phyloP scores from a whole-genome alignment of 1,284 basidiomycete genomes.

The Leccinum olivaceoglutinosum region DNA sequence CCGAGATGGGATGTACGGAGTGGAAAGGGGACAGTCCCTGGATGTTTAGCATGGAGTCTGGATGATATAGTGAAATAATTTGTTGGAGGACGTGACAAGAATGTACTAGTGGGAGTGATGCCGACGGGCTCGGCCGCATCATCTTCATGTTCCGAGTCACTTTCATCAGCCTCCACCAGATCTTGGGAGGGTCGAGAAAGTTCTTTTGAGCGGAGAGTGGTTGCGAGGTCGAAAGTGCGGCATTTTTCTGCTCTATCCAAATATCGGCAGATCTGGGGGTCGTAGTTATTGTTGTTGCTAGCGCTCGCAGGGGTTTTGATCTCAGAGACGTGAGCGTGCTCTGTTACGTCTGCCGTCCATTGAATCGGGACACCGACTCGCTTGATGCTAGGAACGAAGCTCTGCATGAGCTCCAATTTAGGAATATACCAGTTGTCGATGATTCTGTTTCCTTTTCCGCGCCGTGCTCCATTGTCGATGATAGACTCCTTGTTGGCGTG shows the following conservation, averaged over 20 bases:
- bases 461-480: neutral
- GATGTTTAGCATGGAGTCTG: neutral
- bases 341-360: neutral
- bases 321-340: neutral
- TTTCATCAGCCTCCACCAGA: too few relatives aligned
- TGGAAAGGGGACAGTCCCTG: neutral
- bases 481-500: neutral
- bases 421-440: neutral
- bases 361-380: neutral
- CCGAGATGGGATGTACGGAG: neutral
- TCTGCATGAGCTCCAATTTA: neutral
- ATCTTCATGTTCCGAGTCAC: too few relatives aligned
- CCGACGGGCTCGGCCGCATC: too few relatives aligned
- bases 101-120: too few relatives aligned
- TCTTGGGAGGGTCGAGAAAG: too few relatives aligned
- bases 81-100: too few relatives aligned
- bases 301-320: neutral
- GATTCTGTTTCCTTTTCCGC: neutral
- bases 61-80: neutral
- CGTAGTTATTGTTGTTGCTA: neutral
- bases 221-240: too few relatives aligned
- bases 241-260: too few relatives aligned
- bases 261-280: too few relatives aligned
- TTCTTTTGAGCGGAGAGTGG: too few relatives aligned
- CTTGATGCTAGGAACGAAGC: neutral